These are phyloP conservation scores for Solanum chmielewskii DNA, from an alignment of 257 asterid genomes.

Conservation along the genomic window DNA sequence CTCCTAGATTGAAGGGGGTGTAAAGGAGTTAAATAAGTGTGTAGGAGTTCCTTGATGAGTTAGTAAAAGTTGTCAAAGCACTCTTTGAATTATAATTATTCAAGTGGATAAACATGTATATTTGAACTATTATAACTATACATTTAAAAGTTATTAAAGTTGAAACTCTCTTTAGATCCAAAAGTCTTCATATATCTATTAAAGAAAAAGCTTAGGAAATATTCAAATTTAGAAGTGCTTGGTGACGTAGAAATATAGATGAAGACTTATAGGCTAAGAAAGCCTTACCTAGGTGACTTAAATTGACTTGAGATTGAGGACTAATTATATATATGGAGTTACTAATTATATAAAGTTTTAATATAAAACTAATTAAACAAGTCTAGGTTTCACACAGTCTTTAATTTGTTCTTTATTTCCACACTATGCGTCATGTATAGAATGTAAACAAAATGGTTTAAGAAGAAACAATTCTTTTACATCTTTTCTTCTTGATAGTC, in stretches of 20 bases:
- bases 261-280: neutral
- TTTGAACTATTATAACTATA: neutral
- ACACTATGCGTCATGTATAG: neutral
- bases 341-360: neutral
- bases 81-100: neutral
- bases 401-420: neutral
- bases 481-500: neutral
- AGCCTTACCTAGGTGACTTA: neutral
- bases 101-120: neutral
- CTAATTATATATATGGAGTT: neutral
- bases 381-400: neutral
- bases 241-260: neutral
- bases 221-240: neutral
- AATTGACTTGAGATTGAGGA: neutral
- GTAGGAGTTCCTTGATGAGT: neutral
- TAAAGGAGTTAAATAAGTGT: too few species aligned
- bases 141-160: neutral
- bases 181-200: neutral
- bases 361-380: neutral
- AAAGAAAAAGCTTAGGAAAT: neutral
- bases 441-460: neutral
- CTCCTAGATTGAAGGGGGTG: too few species aligned
- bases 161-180: neutral
- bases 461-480: neutral
- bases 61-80: too few species aligned